Percentiles rank a stretch among this genome's conserved stretches.
Conservation (phyloP, 1,284 basidiomycete genomes). For the Violaceomyces palustris region DNA sequence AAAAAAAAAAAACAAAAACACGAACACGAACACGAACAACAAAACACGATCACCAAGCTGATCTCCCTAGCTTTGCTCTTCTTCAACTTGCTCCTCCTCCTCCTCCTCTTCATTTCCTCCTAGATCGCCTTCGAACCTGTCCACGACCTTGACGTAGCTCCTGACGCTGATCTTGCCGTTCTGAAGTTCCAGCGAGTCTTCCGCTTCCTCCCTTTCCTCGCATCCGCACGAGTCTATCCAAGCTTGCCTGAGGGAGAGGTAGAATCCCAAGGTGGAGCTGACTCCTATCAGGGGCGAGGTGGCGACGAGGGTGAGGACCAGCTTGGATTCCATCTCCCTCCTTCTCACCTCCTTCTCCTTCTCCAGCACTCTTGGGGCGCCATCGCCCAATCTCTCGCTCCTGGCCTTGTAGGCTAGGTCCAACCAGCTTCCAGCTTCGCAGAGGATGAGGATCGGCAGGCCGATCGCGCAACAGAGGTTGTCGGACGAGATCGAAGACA, state of each 20-base stretch:
- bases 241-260: constrained; percentile 12
- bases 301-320: constrained; percentile 3
- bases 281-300: constrained; percentile 19
- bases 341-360: constrained; percentile 6
- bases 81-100: constrained; percentile 28
- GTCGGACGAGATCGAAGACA: constrained; percentile 29
- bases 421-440: too few species aligned
- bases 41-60: too few species aligned
- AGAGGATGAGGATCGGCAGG: constrained; percentile 9
- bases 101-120: constrained; percentile 60
- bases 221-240: too few species aligned
- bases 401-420: background rate
- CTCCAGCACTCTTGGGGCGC: constrained; percentile 1
- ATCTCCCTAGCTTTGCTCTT: constrained; percentile 60
- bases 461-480: constrained; percentile 21
- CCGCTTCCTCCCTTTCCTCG: too few species aligned
- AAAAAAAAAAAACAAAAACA: too few species aligned
- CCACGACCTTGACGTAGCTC: constrained; percentile 37
- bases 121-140: constrained; percentile 57
- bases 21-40: too few species aligned
- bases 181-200: constrained; percentile 13
- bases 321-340: constrained; percentile 18
- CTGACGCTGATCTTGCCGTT: background rate
- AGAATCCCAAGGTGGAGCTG: constrained; percentile 15
- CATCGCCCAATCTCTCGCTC: background rate